A percentile compares a stretch with the other conserved stretches of the same genome.
Evolutionary conservation across 352 stramenopile genomes (phyloP).

Genomic region (Phytophthora pini): DNA sequence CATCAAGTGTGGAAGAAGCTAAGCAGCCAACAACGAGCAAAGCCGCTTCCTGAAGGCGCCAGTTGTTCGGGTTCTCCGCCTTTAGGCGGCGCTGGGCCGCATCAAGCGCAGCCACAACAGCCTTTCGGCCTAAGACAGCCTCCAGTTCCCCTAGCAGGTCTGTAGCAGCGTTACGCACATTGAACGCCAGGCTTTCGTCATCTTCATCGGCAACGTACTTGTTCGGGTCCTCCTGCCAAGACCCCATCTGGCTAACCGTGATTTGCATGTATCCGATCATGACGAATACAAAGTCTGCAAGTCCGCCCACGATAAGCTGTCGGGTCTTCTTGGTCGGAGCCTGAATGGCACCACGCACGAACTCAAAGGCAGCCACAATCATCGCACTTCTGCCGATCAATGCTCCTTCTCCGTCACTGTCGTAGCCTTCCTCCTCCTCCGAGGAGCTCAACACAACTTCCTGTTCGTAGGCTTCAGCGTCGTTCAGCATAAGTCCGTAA

Average conservation of each 20-base stretch:
- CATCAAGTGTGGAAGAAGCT: conserved; percentile 61
- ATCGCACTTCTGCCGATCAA: conserved; percentile 72
- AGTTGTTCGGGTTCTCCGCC: conserved; percentile 51
- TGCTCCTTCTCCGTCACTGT: conserved; percentile 77
- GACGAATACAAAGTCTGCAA: conserved; percentile 78
- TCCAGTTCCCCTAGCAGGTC: conserved; percentile 76
- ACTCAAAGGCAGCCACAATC: conserved; percentile 78
- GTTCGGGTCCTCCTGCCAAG: conserved; percentile 83
- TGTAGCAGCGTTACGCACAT: conserved; percentile 72
- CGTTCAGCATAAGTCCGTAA: conserved; percentile 57
- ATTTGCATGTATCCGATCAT: conserved; percentile 91
- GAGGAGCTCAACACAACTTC: conserved; percentile 58
- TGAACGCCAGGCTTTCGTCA: conserved; percentile 83
- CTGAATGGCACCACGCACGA: conserved; percentile 72
- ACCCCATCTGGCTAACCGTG: conserved; percentile 71
- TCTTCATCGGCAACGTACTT: conserved; percentile 89
- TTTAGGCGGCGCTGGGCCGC: conserved; percentile 73
- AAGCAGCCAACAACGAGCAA: conserved; percentile 75
- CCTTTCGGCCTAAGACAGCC: conserved; percentile 65
- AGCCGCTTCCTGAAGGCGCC: conserved; percentile 78
- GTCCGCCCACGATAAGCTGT: conserved; percentile 53
- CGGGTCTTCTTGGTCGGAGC: conserved; percentile 85
- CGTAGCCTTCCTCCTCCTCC: conserved; percentile 74
- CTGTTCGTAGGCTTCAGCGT: conserved; percentile 57
- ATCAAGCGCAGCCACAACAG: conserved; percentile 58